phyloP scores from a whole-genome alignment of 768 basidiomycete genomes.

The Strobilomyces dryophilus region DNA sequence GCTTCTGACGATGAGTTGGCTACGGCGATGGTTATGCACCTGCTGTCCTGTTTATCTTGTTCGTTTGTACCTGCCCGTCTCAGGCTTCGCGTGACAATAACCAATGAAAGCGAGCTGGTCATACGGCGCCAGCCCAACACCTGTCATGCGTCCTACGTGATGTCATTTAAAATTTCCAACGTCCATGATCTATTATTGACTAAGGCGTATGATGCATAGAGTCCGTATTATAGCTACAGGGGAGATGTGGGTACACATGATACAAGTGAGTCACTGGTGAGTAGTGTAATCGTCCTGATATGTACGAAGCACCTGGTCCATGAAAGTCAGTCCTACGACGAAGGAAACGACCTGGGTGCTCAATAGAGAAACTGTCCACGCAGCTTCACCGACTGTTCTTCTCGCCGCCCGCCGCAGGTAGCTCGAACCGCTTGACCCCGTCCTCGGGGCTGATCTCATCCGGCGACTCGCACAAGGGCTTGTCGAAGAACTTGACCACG shows the following conservation, averaged over 20 bases:
- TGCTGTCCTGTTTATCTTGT: not conserved
- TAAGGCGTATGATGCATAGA: not conserved
- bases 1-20: constrained; percentile 39
- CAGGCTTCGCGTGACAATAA: constrained; percentile 11
- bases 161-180: not conserved
- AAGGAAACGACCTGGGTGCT: not conserved
- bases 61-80: constrained; percentile 16
- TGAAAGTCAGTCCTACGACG: not conserved
- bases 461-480: constrained; percentile 23
- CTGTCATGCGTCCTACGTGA: not conserved
- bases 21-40: constrained; percentile 1
- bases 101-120: constrained; percentile 9
- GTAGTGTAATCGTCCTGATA: constrained; percentile 3
- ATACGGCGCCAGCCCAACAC: constrained; percentile 6
- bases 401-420: not conserved
- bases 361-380: not conserved
- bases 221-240: constrained; percentile 12
- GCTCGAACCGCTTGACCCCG: not conserved
- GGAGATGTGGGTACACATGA: not conserved
- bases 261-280: constrained; percentile 1
- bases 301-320: constrained; percentile 4
- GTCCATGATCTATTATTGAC: constrained; percentile 1
- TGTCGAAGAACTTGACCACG: constrained; percentile 4
- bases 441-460: constrained; percentile 9
- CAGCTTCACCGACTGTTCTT: not conserved